Conservation (phyloP, 1,284 basidiomycete genomes). For the Apiotrichum sp. region DNA sequence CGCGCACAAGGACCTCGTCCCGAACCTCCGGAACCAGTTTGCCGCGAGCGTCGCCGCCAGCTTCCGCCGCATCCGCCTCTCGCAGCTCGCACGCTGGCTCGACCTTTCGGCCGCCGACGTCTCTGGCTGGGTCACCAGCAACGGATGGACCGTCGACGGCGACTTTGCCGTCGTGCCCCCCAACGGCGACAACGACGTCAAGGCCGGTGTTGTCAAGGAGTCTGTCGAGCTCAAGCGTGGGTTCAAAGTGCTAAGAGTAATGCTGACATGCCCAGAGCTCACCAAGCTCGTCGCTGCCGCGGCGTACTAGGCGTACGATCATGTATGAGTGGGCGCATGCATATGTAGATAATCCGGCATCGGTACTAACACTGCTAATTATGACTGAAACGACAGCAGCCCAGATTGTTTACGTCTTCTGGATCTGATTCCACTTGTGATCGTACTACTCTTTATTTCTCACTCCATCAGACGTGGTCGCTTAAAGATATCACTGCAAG, state of each 20-base stretch:
- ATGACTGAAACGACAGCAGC: too few relatives aligned
- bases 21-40: conserved; percentile 33
- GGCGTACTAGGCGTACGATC: conserved; percentile 26
- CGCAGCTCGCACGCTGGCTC: conserved; percentile 40
- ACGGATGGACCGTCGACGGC: conserved; percentile 68
- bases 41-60: conserved; percentile 41
- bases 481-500: too few relatives aligned
- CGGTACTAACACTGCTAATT: not conserved
- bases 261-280: conserved; percentile 56
- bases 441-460: too few relatives aligned
- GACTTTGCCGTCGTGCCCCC: conserved; percentile 67
- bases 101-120: conserved; percentile 55
- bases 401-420: too few relatives aligned
- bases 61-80: conserved; percentile 26
- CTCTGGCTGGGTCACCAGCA: conserved; percentile 56
- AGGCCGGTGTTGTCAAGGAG: conserved; percentile 88
- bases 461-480: too few relatives aligned
- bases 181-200: conserved; percentile 91
- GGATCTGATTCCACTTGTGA: too few relatives aligned
- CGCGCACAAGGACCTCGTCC: conserved; percentile 33
- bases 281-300: conserved; percentile 66
- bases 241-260: conserved; percentile 38
- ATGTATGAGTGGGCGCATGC: conserved; percentile 9
- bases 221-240: conserved; percentile 78
- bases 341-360: conserved; percentile 7